Conservation (phyloP, 2,329 filamentous ascomycete species). For the Penicillium sp. region DNA sequence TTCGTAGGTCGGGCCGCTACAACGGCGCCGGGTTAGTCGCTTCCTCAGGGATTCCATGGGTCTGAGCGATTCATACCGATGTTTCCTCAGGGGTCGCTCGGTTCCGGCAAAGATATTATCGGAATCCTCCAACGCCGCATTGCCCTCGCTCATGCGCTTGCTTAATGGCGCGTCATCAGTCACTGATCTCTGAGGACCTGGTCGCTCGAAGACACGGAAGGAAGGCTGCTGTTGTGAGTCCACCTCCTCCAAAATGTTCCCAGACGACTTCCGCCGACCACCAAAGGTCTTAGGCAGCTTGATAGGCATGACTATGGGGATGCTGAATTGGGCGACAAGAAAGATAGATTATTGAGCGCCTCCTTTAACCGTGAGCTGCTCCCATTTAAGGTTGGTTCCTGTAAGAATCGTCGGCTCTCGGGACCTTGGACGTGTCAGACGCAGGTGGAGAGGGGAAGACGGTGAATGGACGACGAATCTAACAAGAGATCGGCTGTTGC, state of each 20-base stretch:
- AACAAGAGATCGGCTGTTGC: conserved; percentile 8
- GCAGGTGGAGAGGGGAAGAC: conserved; percentile 8
- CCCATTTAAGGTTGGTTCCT: conserved; percentile 17
- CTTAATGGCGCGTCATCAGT: conserved; percentile 37
- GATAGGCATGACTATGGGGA: conserved; percentile 46
- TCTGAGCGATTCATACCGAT: conserved; percentile 32
- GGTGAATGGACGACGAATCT: conserved; percentile 10
- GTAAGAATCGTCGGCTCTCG: neutral
- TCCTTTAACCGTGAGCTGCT: conserved; percentile 6
- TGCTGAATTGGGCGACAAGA: neutral
- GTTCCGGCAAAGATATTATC: conserved; percentile 40
- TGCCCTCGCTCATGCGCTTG: conserved; percentile 34
- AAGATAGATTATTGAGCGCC: neutral
- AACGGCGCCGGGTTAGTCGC: conserved; percentile 35
- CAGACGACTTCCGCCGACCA: conserved; percentile 52
- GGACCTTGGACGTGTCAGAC: conserved; percentile 20
- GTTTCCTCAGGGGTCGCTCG: conserved; percentile 32
- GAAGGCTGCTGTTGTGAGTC: conserved; percentile 42
- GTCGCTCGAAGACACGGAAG: conserved; percentile 54
- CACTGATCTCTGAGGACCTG: conserved; percentile 41
- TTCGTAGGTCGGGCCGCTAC: conserved; percentile 48
- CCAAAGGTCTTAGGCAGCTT: conserved; percentile 52
- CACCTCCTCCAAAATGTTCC: conserved; percentile 50
- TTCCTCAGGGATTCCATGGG: conserved; percentile 18
- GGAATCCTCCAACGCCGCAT: conserved; percentile 33